A percentile compares a stretch with the other conserved stretches of the same genome.
phyloP scores from a whole-genome alignment of 108 stramenopile genomes.

The Pseudonitzschia pungens region DNA sequence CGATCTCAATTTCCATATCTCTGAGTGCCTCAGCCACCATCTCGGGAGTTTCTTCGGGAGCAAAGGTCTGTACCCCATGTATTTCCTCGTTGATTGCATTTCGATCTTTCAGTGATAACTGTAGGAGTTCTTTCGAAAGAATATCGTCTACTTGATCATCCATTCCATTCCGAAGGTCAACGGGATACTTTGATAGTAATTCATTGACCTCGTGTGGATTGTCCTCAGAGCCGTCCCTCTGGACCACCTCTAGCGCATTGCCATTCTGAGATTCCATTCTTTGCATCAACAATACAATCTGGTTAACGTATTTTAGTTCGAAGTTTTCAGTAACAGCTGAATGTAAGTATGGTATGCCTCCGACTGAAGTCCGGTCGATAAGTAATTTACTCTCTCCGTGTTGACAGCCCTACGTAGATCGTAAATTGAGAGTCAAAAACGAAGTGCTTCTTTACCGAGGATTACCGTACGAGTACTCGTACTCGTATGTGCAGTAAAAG shows the following conservation, averaged over 20 bases:
- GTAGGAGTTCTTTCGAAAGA: conserved; percentile 5
- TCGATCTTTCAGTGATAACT: conserved; percentile 11
- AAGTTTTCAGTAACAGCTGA: too few relatives aligned
- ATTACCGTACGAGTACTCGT: too few relatives aligned
- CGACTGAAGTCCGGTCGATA: too few relatives aligned
- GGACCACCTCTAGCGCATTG: neutral
- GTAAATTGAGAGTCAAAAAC: too few relatives aligned
- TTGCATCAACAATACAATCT: too few relatives aligned
- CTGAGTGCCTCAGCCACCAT: conserved; percentile 1
- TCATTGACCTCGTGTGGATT: conserved; percentile 5
- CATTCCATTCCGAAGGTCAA: neutral
- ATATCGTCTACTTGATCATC: neutral
- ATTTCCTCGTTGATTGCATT: conserved; percentile 18
- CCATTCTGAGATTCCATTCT: neutral
- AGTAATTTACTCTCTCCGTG: too few relatives aligned
- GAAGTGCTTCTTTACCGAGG: too few relatives aligned
- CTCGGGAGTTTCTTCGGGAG: conserved; percentile 12
- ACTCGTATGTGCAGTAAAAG: too few relatives aligned
- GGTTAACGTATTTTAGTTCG: too few relatives aligned
- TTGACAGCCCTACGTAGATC: too few relatives aligned
- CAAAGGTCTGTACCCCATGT: conserved; percentile 11
- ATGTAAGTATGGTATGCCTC: too few relatives aligned
- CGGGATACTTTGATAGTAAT: neutral
- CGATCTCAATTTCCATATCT: conserved; percentile 1
- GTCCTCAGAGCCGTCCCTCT: neutral